Evolutionary conservation across 2,329 filamentous ascomycete species (phyloP).

Genomic region (Parastagonospora avenae): DNA sequence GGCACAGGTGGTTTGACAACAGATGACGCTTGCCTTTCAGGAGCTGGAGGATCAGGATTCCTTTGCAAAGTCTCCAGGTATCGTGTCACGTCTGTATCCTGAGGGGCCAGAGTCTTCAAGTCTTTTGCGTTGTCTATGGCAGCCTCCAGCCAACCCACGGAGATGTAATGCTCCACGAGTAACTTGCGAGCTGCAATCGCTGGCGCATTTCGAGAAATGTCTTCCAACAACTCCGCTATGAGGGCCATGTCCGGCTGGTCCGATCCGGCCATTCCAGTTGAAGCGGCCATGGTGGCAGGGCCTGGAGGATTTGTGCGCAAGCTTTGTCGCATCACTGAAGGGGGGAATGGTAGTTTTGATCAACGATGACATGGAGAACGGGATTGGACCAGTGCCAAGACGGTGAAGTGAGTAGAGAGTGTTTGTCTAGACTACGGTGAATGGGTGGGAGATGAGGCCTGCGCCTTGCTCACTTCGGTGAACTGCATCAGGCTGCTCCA

Average conservation of each 20-base stretch:
- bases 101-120: conserved; percentile 26
- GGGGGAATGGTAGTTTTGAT: background rate
- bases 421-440: too few species aligned
- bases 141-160: conserved; percentile 41
- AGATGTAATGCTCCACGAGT: conserved; percentile 40
- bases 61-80: conserved; percentile 28
- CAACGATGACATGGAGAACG: too few species aligned
- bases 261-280: conserved; percentile 18
- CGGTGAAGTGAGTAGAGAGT: too few species aligned
- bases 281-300: conserved; percentile 2
- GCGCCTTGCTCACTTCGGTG: too few species aligned
- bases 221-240: conserved; percentile 38
- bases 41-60: conserved; percentile 25
- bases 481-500: too few species aligned
- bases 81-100: conserved; percentile 28
- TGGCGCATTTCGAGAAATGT: conserved; percentile 36
- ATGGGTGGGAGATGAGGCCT: too few species aligned
- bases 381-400: too few species aligned
- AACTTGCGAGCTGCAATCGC: conserved; percentile 36
- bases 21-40: conserved; percentile 3
- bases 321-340: too few species aligned
- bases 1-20: background rate
- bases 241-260: conserved; percentile 40
- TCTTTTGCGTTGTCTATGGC: conserved; percentile 36
- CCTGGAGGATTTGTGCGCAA: too few species aligned